Conservation (phyloP, 441 rosid genomes). For the Omphalea diandra region DNA sequence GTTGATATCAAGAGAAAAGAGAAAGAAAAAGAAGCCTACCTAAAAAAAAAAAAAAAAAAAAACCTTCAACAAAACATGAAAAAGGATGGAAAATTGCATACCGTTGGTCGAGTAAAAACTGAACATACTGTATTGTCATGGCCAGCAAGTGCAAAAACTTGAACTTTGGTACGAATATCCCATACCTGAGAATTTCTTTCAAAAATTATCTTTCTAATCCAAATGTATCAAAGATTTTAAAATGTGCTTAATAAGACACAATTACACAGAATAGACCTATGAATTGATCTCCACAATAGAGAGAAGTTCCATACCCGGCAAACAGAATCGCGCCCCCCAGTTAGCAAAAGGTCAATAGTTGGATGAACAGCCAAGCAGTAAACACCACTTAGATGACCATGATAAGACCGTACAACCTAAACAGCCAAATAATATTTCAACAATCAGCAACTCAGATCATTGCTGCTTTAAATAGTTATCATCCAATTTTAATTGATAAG, state of each 20-base stretch:
- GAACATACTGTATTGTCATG: constrained; percentile 98
- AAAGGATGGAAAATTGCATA: constrained; percentile 26
- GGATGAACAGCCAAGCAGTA: constrained; percentile 99
- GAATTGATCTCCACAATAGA: constrained; percentile 2
- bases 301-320: constrained; percentile 65
- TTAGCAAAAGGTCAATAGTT: constrained; percentile 79
- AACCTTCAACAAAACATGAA: background rate
- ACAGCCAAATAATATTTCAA: constrained; percentile 25
- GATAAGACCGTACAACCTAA: constrained; percentile 96
- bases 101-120: constrained; percentile 93
- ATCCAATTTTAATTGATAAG: background rate
- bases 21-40: no score
- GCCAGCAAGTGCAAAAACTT: constrained; percentile 89
- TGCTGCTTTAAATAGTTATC: background rate
- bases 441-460: background rate
- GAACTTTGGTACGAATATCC: constrained; percentile 97
- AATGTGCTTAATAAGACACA: background rate
- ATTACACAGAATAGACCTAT: background rate
- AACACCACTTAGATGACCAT: constrained; percentile 98
- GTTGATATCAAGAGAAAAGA: no score
- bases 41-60: background rate
- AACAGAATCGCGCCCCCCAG: constrained; percentile 98
- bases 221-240: background rate
- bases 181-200: constrained; percentile 59
- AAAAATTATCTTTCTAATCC: constrained; percentile 15